Base-by-base conservation (phyloP, 1,139 yeast genomes). In the Kluyveromyces sp. region DNA sequence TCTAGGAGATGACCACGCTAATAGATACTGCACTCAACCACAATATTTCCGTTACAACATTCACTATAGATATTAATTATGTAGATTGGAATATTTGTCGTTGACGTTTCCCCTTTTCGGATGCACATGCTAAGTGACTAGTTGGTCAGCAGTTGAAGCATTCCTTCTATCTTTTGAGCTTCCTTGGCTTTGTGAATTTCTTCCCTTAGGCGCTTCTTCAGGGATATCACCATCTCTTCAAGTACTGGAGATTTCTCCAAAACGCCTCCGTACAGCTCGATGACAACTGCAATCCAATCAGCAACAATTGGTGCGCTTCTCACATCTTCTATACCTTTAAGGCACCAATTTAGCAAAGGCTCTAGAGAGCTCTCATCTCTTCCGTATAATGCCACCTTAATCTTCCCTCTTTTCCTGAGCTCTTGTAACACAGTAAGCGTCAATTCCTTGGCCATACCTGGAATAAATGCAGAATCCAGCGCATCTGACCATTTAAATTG, bases 401-500 rank as follows among this genome's bases (percentile, higher is more conserved):
- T 80, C 61, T 92, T 94, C 35, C 96, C 96, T 49, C 96, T 76
- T 54, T 78, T 81, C 59, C 85, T 83, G 55, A 92, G 74, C 64
- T 92, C 97, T 53, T 80, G 81, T 47, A 92, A 70, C 4, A 87
- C 86, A 11, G 95, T 82, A 11, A 86, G 69, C 0, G 95, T 83
- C 49, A 81, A 73, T 55, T 88, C 96, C 49, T 80, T 77, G 1
- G 92, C 78, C 58, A 82, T 73, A 3, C 95, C 95, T 3, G 82
- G 74, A 15, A 76, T 70, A 53, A 92, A 80, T 1, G 95, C 96
- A 49, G 82, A 74, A 61, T 92, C 96, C 43, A 92, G 73, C 2
- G 97, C 96, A 53, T 89, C 96, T 2, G 80, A 63, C 96, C 97
- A 92, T 60, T 85, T 78, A 69, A 92, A 92, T 25, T 84, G 84